Base-by-base conservation (phyloP, 371 early-diverging fungal species). In the Mucor lusitanicus region DNA sequence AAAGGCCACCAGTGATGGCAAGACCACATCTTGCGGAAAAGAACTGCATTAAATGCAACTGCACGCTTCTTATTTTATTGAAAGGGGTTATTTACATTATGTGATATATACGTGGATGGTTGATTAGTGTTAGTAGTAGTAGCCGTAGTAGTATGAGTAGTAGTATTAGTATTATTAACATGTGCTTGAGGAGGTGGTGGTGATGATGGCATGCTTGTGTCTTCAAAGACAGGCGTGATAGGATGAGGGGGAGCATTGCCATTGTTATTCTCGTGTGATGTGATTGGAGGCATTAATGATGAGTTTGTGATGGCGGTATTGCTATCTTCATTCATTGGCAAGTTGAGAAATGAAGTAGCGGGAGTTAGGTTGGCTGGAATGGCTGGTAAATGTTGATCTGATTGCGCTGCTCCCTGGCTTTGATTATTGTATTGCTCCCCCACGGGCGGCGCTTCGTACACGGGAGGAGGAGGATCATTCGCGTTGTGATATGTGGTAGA, bases 381-480 rank as follows among this genome's bases (percentile, higher is more conserved):
- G 15, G 4, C 28, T 0, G 70, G 70, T 28, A 69, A 33, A 32
- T 55, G 55, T 6, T 42, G 17, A 1, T 64, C 13, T 39, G 59
- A 54, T 32, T 35, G 30, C 2, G 12, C 3, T 1, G 46, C 23
- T 21, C 11, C 50, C 12, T 50, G 50, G 25, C 8, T 12, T 23
- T 50, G 50, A 50, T 50, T 33, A 13, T 35, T 30, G 13, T 12
- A 21, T 12, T 63, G 19, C 21, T 39, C 3, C 6, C 17, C 33
- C 12, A 59, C 30, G 40, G 68, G 64, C 0, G 73, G 73, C 6
- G 73, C 73, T 37, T 73, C 73, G 54, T 73, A 73, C 1, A 73
- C 69, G 11, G 73, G 73, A 17, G 73, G 73, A 25, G 73, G 69
- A 23, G 40, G 55, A 3, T 67, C 64, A 21, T 66, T 44, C 15